These are phyloP conservation scores for Epichloe aotearoae DNA, from an alignment of 2,329 filamentous ascomycete species.

Conservation along the genomic window DNA sequence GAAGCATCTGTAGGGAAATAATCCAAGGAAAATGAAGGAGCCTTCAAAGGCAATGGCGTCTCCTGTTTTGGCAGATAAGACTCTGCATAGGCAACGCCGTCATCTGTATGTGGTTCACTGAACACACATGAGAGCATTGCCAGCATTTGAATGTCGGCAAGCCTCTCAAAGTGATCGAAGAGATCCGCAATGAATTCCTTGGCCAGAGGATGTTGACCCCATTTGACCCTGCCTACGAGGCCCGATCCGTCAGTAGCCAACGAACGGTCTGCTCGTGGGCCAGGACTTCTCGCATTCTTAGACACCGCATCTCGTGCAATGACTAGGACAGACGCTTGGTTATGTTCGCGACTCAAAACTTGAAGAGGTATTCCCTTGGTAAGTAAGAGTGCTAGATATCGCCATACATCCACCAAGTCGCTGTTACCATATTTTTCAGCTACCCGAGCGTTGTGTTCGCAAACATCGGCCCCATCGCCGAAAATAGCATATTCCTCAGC, in stretches of 20 bases:
- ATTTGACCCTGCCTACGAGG: constrained; percentile 50
- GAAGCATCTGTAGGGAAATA: constrained; percentile 49
- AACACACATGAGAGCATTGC: constrained; percentile 61
- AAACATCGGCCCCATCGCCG: constrained; percentile 69
- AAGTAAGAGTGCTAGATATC: constrained; percentile 63
- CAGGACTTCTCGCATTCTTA: constrained; percentile 8
- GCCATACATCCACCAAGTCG: constrained; percentile 75
- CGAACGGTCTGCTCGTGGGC: not conserved
- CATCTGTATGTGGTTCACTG: constrained; percentile 43
- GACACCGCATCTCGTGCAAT: constrained; percentile 51
- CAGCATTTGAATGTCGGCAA: constrained; percentile 55
- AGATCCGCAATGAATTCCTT: constrained; percentile 46
- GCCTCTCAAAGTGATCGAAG: constrained; percentile 49
- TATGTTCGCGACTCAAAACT: constrained; percentile 40
- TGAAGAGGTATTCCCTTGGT: constrained; percentile 63
- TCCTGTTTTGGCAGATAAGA: constrained; percentile 43
- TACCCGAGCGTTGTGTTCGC: constrained; percentile 68
- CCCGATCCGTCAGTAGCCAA: constrained; percentile 9
- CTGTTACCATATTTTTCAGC: constrained; percentile 56
- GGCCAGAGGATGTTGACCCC: constrained; percentile 53
- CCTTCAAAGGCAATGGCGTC: constrained; percentile 51
- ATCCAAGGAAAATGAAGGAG: constrained; percentile 51
- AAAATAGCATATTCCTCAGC: constrained; percentile 74
- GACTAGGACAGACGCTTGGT: constrained; percentile 49
- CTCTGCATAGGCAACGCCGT: constrained; percentile 44